Percentiles rank a stretch among this genome's conserved stretches.
Conservation (phyloP, 2,329 filamentous ascomycete species). For the Phyllosticta paracitricarpa region DNA sequence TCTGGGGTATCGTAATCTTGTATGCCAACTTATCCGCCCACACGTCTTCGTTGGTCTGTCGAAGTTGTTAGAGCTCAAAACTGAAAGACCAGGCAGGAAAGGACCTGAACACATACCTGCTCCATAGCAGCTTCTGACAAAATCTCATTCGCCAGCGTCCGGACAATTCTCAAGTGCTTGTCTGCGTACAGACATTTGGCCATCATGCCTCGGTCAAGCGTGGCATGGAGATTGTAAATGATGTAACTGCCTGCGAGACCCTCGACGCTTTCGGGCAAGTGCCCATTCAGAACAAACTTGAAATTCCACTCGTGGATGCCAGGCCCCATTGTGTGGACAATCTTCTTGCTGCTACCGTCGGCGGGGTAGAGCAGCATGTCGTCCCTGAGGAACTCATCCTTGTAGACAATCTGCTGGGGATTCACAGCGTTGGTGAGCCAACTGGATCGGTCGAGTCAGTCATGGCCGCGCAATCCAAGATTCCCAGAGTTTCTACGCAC, state of each 20-base stretch:
- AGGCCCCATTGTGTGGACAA: constrained; percentile 39
- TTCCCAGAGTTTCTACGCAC: constrained; percentile 19
- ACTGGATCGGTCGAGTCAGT: constrained; percentile 13
- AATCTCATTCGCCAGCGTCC: constrained; percentile 49
- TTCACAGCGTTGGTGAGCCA: constrained; percentile 29
- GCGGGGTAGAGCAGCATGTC: constrained; percentile 35
- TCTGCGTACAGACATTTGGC: constrained; percentile 75
- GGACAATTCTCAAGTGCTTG: constrained; percentile 47
- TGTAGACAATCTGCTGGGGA: constrained; percentile 35
- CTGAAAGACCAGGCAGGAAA: not conserved
- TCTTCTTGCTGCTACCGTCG: constrained; percentile 26
- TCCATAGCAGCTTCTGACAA: constrained; percentile 50
- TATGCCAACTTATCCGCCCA: constrained; percentile 98
- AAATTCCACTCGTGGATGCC: constrained; percentile 42
- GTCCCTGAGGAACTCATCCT: constrained; percentile 37
- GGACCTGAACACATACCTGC: constrained; percentile 16
- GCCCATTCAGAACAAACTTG: constrained; percentile 36
- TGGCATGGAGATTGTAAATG: constrained; percentile 84
- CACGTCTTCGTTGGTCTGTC: constrained; percentile 74
- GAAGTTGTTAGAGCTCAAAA: not conserved
- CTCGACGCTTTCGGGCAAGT: constrained; percentile 75
- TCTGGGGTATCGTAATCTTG: constrained; percentile 83
- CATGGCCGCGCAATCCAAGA: not conserved
- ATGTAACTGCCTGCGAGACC: constrained; percentile 79
- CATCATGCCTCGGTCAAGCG: constrained; percentile 76